These are phyloP conservation scores for Penicillium sp. DNA, from an alignment of 2,329 filamentous ascomycete species.

Conservation along the genomic window DNA sequence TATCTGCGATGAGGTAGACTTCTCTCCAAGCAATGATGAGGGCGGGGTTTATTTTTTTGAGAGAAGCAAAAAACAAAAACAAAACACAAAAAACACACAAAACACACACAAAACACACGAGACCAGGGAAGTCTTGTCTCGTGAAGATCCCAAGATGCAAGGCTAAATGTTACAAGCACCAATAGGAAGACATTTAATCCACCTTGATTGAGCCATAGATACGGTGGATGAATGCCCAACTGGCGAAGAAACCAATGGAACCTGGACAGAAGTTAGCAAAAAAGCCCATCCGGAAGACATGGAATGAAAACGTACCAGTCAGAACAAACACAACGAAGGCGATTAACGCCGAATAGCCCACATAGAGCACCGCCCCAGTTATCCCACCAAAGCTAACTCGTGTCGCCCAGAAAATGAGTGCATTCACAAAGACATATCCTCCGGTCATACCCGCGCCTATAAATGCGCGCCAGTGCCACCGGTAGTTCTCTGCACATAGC, in stretches of 20 bases:
- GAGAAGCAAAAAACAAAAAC: neutral
- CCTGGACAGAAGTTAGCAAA: slow-evolving; percentile 53
- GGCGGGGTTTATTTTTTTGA: neutral
- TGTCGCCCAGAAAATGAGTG: slow-evolving; percentile 84
- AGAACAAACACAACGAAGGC: slow-evolving; percentile 91
- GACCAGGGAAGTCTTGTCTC: neutral
- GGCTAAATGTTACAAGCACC: neutral
- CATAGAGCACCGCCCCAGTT: slow-evolving; percentile 83
- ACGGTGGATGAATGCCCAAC: slow-evolving; percentile 88
- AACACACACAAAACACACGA: neutral
- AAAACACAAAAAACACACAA: neutral
- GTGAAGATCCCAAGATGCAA: slow-evolving; percentile 1
- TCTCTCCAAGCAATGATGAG: neutral
- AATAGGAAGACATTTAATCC: slow-evolving; percentile 57
- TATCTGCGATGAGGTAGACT: neutral
- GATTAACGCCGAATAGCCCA: slow-evolving; percentile 87
- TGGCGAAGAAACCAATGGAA: slow-evolving; percentile 91
- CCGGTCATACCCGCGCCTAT: slow-evolving; percentile 87
- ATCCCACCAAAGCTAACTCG: slow-evolving; percentile 82
- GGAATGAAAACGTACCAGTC: slow-evolving; percentile 67
- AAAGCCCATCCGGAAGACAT: neutral
- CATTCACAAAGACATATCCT: slow-evolving; percentile 87
- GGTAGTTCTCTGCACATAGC: slow-evolving; percentile 93
- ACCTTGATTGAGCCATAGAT: slow-evolving; percentile 99
- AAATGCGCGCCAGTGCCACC: slow-evolving; percentile 98